A percentile compares a stretch with the other conserved stretches of the same genome.
These are phyloP conservation scores for Neonectria magnoliae DNA, from an alignment of 2,329 filamentous ascomycete genomes.

Conservation along the genomic window DNA sequence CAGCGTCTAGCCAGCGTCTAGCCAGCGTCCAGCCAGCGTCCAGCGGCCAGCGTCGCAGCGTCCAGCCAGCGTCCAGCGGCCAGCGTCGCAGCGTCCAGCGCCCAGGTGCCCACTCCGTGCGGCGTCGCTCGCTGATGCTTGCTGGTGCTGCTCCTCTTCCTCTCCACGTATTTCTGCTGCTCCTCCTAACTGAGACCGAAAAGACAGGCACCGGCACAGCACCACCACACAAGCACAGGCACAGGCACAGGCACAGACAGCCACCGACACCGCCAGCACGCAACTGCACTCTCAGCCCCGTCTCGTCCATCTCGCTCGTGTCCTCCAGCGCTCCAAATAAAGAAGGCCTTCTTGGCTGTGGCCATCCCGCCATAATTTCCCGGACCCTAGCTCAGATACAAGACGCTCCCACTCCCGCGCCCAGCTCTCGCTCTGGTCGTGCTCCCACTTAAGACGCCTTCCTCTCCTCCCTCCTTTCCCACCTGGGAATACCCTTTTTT, in stretches of 20 bases:
- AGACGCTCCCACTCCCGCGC: slow-evolving; percentile 28
- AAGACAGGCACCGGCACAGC: slow-evolving; percentile 18
- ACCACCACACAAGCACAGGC: slow-evolving; percentile 30
- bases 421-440: slow-evolving; percentile 28
- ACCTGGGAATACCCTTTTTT: slow-evolving; percentile 35
- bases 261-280: slow-evolving; percentile 28
- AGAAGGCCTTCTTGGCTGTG: slow-evolving; percentile 38
- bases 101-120: slow-evolving; percentile 9
- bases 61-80: no score
- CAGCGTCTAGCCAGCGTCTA: no score
- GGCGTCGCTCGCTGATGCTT: slow-evolving; percentile 3
- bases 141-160: not conserved
- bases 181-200: slow-evolving; percentile 38
- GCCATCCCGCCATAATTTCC: slow-evolving; percentile 43
- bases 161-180: slow-evolving; percentile 22
- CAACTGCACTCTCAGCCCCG: slow-evolving; percentile 4
- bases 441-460: slow-evolving; percentile 22
- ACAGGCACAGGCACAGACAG: slow-evolving; percentile 32
- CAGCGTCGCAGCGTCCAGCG: no score
- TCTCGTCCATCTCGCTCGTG: slow-evolving; percentile 14
- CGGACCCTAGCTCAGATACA: slow-evolving; percentile 37
- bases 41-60: not conserved
- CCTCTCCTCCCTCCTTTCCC: slow-evolving; percentile 21
- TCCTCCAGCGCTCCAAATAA: slow-evolving; percentile 36
- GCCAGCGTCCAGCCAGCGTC: no score